Conservation (phyloP, 129 eudicot genomes). For the Chrysanthemum seticuspe region DNA sequence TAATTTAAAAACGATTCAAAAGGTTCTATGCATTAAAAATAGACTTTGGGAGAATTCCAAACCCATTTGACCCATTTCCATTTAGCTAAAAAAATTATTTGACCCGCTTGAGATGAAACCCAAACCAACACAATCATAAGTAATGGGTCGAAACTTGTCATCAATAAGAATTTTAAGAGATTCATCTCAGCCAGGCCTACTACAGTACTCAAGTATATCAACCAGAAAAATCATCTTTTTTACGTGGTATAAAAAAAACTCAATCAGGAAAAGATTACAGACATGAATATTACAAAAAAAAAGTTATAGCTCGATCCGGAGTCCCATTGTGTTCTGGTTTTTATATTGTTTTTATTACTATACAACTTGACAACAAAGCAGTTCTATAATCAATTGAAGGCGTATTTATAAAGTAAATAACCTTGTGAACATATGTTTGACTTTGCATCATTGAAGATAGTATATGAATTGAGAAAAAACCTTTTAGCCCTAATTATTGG, state of each 20-base stretch:
- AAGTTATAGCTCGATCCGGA: neutral
- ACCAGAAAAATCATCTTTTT: neutral
- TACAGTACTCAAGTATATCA: neutral
- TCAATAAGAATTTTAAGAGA: neutral
- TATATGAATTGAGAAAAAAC: neutral
- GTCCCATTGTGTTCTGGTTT: neutral
- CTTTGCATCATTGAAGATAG: neutral
- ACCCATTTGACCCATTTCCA: neutral
- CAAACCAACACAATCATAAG: too few species aligned
- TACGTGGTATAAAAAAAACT: neutral
- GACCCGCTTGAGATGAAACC: neutral
- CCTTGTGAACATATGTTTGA: neutral
- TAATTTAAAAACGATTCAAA: neutral
- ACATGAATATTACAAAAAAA: neutral
- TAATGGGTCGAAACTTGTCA: neutral
- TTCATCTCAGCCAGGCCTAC: neutral
- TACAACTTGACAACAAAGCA: neutral
- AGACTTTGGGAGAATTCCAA: neutral
- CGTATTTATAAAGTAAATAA: neutral
- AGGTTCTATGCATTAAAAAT: neutral
- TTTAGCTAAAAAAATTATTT: neutral
- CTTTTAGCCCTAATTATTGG: neutral
- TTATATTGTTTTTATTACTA: neutral
- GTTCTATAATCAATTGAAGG: neutral
- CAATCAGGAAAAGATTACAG: neutral